Base-by-base conservation (phyloP, 768 basidiomycete species). In the Tulasnella sp. region DNA sequence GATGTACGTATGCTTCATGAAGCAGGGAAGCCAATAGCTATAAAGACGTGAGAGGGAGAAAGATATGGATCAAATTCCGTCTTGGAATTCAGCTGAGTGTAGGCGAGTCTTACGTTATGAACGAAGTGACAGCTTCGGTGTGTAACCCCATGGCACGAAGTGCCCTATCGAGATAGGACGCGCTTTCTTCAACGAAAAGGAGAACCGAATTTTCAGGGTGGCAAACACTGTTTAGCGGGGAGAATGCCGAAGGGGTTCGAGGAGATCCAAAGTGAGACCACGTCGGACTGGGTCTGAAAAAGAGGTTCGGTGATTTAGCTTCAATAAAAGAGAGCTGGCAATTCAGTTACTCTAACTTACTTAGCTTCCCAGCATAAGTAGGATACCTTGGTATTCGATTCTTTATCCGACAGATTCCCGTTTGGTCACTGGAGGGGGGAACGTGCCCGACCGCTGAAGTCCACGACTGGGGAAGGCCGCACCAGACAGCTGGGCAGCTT, bases 1-100 rank as follows among this genome's bases (percentile, higher is more conserved):
- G 71, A 87, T 78, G 74, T 84, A 78, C 29, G 81, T 79, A 79
- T 86, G 83, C 75, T 83, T 85, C 42, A 83, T 78, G 52, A 88
- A 79, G 12, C 81, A 80, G 0, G 86, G 86, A n/a, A 86, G 83
- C 87, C 86, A 87, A 78, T 84, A 87, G 29, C 83, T 84, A 75
- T 19, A 75, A n/a, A 49, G 42, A 17, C 42, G 42, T 14, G 49
- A 7, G 49, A 49, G 49, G n/a, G n/a, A 34, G 31, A 34, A 12
- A 64, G 12, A 64, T 12, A 64, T 64, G 31, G 12, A 64, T 64
- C 25, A 34, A 12, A 12, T 25, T 19, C 15, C 17, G 58, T 6
- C 15, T 12, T 14, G 58, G 31, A 64, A 64, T 29, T 12, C 17
- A 34, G 14, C 15, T 25, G 25, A 34, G 58, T 6, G 29, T 29